Evolutionary conservation across 2,329 filamentous ascomycete species (phyloP).

Genomic region (Zymoseptoria brevis): DNA sequence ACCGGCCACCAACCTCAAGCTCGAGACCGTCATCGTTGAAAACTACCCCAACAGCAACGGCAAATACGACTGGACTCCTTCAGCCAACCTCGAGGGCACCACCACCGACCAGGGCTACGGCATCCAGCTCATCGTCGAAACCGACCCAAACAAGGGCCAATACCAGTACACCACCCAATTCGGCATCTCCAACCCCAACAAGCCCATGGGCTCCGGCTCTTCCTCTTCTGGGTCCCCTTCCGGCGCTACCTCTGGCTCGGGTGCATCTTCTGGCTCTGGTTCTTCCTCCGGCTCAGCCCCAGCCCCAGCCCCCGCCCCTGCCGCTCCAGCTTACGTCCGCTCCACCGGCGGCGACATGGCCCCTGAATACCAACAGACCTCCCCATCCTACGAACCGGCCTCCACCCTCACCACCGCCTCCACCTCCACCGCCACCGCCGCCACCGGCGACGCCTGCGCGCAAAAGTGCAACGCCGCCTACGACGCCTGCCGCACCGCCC

Average conservation of each 20-base stretch:
- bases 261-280: constrained; percentile 6
- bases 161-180: constrained; percentile 55
- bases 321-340: constrained; percentile 56
- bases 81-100: constrained; percentile 34
- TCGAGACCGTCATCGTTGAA: constrained; percentile 46
- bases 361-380: constrained; percentile 2
- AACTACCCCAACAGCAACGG: constrained; percentile 47
- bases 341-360: constrained; percentile 45
- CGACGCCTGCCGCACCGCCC: constrained; percentile 4
- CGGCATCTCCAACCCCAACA: constrained; percentile 45
- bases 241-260: constrained; percentile 12
- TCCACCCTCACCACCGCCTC: constrained; percentile 7
- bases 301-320: constrained; percentile 6
- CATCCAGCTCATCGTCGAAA: constrained; percentile 53
- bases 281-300: constrained; percentile 1
- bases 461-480: neutral
- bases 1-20: constrained; percentile 47
- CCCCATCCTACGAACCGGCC: neutral
- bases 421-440: constrained; percentile 23
- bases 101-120: constrained; percentile 50
- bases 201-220: constrained; percentile 14
- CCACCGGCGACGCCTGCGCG: constrained; percentile 25
- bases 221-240: constrained; percentile 13
- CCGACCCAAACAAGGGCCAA: constrained; percentile 38
- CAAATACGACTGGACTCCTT: constrained; percentile 48